These are phyloP conservation scores for Talaromyces rugulosus DNA, from an alignment of 2,329 filamentous ascomycete genomes.

Conservation along the genomic window DNA sequence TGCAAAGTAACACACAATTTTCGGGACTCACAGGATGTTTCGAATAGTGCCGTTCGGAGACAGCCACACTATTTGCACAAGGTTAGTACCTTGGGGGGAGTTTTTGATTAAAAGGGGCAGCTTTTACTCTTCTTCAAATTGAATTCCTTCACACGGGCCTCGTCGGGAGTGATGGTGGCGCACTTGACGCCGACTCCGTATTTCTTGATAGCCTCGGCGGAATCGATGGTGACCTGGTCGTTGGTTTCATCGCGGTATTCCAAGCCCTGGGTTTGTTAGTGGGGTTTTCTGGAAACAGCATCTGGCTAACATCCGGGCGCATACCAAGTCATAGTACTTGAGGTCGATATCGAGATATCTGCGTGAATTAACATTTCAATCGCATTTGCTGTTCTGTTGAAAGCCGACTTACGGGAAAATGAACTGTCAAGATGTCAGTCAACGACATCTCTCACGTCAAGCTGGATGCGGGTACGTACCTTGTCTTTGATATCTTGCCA, in stretches of 20 bases:
- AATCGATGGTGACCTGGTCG: slow-evolving; percentile 91
- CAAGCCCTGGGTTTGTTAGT: slow-evolving; percentile 56
- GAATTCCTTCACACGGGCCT: slow-evolving; percentile 94
- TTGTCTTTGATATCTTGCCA: slow-evolving; percentile 99
- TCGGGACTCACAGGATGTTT: slow-evolving; percentile 52
- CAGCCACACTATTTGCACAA: slow-evolving; percentile 73
- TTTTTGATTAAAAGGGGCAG: slow-evolving; percentile 2
- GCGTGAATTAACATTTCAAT: neutral
- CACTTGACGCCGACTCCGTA: slow-evolving; percentile 99
- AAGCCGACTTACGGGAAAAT: slow-evolving; percentile 64
- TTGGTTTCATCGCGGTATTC: slow-evolving; percentile 94
- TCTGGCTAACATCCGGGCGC: slow-evolving; percentile 13
- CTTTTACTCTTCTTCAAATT: slow-evolving; percentile 91
- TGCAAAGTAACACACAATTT: neutral
- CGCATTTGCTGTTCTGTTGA: neutral
- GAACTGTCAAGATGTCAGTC: slow-evolving; percentile 51
- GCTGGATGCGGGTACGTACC: slow-evolving; percentile 32
- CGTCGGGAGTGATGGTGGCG: slow-evolving; percentile 97
- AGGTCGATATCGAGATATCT: slow-evolving; percentile 91
- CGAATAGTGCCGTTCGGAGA: slow-evolving; percentile 88
- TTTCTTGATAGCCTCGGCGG: slow-evolving; percentile 97
- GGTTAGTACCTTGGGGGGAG: slow-evolving; percentile 17
- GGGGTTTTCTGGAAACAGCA: neutral
- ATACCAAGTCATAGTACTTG: slow-evolving; percentile 87
- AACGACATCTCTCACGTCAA: neutral